phyloP scores from a whole-genome alignment of 2,329 filamentous ascomycete species.

The Phyllosticta capitalensis region DNA sequence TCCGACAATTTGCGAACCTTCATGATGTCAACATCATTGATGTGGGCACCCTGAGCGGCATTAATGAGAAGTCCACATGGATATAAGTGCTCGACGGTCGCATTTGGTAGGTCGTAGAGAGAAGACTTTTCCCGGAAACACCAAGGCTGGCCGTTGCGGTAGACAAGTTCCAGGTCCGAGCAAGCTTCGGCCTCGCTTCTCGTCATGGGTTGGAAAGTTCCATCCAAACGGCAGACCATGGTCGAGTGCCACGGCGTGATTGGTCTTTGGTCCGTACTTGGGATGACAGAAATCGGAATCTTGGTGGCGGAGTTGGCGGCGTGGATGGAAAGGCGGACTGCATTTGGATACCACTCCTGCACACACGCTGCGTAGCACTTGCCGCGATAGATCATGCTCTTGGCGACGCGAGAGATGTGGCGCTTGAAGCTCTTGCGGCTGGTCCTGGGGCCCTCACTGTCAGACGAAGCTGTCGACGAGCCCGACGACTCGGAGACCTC shows the following conservation, averaged over 20 bases:
- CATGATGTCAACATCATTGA: constrained; percentile 35
- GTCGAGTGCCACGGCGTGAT: constrained; percentile 10
- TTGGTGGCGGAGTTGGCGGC: constrained; percentile 23
- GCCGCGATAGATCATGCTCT: constrained; percentile 20
- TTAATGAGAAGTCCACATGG: constrained; percentile 18
- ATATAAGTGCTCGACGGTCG: constrained; percentile 19
- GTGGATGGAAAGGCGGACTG: constrained; percentile 24
- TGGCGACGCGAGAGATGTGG: constrained; percentile 18
- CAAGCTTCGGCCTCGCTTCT: not conserved
- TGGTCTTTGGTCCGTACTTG: constrained; percentile 7
- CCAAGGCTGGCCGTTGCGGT: constrained; percentile 13
- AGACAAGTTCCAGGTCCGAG: constrained; percentile 14
- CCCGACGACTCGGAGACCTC: constrained; percentile 4
- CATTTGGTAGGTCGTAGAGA: constrained; percentile 15
- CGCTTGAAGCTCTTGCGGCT: constrained; percentile 16
- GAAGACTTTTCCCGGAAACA: constrained; percentile 12
- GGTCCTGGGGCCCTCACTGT: constrained; percentile 7
- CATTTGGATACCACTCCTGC: constrained; percentile 10
- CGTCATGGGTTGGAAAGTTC: constrained; percentile 4
- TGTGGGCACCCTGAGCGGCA: constrained; percentile 19
- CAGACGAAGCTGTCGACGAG: not conserved
- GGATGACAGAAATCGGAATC: constrained; percentile 21
- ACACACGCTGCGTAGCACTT: constrained; percentile 16
- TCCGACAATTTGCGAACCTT: constrained; percentile 41
- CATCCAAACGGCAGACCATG: constrained; percentile 9